Evolutionary conservation across 192 early-diverging fungal species (phyloP).

Genomic region (Entrophospora sp.): DNA sequence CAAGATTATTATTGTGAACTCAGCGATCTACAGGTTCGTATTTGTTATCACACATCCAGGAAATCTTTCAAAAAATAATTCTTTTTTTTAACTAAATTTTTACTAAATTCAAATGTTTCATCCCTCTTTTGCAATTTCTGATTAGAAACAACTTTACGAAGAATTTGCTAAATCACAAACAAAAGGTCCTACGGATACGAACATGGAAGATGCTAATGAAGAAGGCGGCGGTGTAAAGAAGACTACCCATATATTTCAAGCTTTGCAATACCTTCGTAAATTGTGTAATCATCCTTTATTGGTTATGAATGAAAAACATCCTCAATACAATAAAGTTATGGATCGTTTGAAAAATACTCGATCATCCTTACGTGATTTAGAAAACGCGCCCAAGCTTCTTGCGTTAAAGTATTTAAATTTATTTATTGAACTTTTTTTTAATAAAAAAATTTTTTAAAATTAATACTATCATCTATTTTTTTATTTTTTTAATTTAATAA

Average conservation of each 20-base stretch:
- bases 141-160: conserved; percentile 76
- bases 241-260: conserved; percentile 91
- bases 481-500: neutral
- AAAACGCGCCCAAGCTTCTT: conserved; percentile 83
- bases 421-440: too few relatives aligned
- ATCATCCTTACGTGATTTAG: conserved; percentile 58
- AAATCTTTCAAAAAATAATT: too few relatives aligned
- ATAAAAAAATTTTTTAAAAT: too few relatives aligned
- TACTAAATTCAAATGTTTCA: neutral
- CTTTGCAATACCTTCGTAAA: conserved; percentile 90
- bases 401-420: conserved; percentile 59
- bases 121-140: neutral
- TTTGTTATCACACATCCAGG: too few relatives aligned
- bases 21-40: conserved; percentile 67
- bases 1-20: conserved; percentile 99
- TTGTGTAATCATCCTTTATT: conserved; percentile 92
- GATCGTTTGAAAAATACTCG: conserved; percentile 44
- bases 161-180: conserved; percentile 76
- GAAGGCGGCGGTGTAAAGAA: conserved; percentile 33
- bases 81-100: neutral
- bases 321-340: conserved; percentile 65
- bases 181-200: conserved; percentile 39
- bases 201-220: conserved; percentile 30
- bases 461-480: conserved; percentile 1
- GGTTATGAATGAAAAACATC: conserved; percentile 85